Base-by-base conservation (phyloP, 176 grass and related monocot species). In the Alopecurus myosuroides region DNA sequence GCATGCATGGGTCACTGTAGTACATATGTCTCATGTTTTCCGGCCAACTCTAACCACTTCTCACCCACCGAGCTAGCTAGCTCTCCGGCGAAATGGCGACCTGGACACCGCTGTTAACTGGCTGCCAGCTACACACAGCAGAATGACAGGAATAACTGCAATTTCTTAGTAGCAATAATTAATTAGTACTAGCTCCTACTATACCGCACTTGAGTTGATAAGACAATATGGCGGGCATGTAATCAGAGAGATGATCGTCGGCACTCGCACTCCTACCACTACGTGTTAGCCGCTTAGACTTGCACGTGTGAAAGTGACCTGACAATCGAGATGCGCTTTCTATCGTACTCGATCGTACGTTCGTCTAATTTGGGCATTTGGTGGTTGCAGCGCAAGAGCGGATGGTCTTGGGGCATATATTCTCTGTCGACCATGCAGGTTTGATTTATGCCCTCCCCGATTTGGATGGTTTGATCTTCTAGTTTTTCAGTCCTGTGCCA, bases 11-110 rank as follows among this genome's bases (percentile, higher is more conserved):
- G 36, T 29, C 48, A 9, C n/a, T 26, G 36, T 12, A 17, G 33
- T 22, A 14, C 35, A 2, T 44, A 45, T 50, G 44, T 22, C 71
- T 75, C 44, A 15, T 19, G 48, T 53, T 81, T 90, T 87, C 88
- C 56, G 65, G 88, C 88, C 88, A 90, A 90, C 88, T 90, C 85
- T 85, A 89, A 50, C 88, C 8, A 89, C 77, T 35, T 40, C 72
- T 62, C 77, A 90, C 49, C 85, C 87, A 85, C 80, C 76, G 45
- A 9, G 41, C 70, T 48, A 50, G 71, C 71, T 71, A 3, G 15
- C 9, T 11, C 34, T n/a, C 45, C 25, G 53, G 81, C 31, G 71
- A 37, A 67, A 77, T 80, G 37, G 80, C 61, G 81, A 85, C 79
- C 25, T 14, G 36, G 76, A 64, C 48, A 37, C 19, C 61, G 6